A percentile compares a stretch with the other conserved stretches of the same genome.
phyloP scores from a whole-genome alignment of 352 stramenopile genomes.

The Blastocystis sp. region DNA sequence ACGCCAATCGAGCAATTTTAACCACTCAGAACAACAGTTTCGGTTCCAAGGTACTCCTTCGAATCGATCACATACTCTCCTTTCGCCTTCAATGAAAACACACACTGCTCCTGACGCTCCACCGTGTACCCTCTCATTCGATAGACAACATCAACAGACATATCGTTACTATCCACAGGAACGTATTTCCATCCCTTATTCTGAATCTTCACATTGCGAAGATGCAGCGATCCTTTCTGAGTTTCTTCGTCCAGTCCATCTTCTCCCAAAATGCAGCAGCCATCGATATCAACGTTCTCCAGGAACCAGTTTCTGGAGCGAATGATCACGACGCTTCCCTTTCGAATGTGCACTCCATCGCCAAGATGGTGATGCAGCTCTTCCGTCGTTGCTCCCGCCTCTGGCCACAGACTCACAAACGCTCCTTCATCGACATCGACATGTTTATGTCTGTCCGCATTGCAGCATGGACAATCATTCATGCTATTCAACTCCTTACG shows the following conservation, averaged over 20 bases:
- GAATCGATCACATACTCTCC: conserved; percentile 61
- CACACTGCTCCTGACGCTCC: conserved; percentile 60
- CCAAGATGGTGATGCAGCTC: conserved; percentile 67
- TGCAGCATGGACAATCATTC: conserved; percentile 37
- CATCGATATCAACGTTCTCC: conserved; percentile 69
- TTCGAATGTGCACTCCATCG: conserved; percentile 66
- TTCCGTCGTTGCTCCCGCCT: conserved; percentile 27
- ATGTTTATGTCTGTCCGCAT: conserved; percentile 58
- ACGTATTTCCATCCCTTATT: conserved; percentile 67
- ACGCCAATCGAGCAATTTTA: not conserved
- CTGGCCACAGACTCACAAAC: conserved; percentile 3
- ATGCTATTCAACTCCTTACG: not conserved
- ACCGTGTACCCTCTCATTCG: conserved; percentile 57
- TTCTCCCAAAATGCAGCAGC: conserved; percentile 67
- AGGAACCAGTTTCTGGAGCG: conserved; percentile 66
- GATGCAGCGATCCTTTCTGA: conserved; percentile 66
- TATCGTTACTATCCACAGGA: conserved; percentile 56
- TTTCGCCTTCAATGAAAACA: conserved; percentile 63
- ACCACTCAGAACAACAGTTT: not conserved
- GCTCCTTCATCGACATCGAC: conserved; percentile 61
- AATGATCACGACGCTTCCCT: conserved; percentile 67
- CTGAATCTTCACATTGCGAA: conserved; percentile 65
- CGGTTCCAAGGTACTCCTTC: not conserved
- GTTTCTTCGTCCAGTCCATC: conserved; percentile 67
- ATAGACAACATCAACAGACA: conserved; percentile 46